A percentile compares a stretch with the other conserved stretches of the same genome.
Conservation (phyloP, 495 filamentous ascomycete species). For the Penicillium waksmanii region DNA sequence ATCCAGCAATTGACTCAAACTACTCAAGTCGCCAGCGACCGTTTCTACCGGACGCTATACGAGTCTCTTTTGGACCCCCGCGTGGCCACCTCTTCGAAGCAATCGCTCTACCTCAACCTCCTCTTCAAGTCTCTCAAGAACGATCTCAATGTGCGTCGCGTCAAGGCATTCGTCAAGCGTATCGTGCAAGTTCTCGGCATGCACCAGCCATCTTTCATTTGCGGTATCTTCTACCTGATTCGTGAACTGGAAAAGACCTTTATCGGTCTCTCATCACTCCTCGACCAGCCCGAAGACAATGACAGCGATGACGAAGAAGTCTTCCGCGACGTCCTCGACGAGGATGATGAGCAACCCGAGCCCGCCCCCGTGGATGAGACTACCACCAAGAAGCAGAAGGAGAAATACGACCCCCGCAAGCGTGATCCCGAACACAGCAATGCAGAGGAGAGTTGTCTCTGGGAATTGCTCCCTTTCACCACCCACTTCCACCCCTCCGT, state of each 20-base stretch:
- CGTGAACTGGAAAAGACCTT: slow-evolving; percentile 78
- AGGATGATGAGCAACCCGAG: slow-evolving; percentile 43
- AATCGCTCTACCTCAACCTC: slow-evolving; percentile 91
- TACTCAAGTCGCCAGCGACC: slow-evolving; percentile 77
- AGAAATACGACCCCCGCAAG: slow-evolving; percentile 82
- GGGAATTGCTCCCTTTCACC: slow-evolving; percentile 83
- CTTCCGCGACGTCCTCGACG: slow-evolving; percentile 70
- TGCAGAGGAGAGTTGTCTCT: slow-evolving; percentile 86
- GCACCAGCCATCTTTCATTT: slow-evolving; percentile 91
- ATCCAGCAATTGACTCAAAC: slow-evolving; percentile 88
- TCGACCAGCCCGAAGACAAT: slow-evolving; percentile 72
- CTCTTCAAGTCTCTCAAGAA: slow-evolving; percentile 84
- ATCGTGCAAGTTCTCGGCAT: slow-evolving; percentile 82
- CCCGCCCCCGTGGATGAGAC: slow-evolving; percentile 22
- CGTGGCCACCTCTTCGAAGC: slow-evolving; percentile 87
- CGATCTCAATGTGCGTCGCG: slow-evolving; percentile 81
- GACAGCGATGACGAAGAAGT: slow-evolving; percentile 72
- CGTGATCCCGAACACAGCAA: slow-evolving; percentile 89
- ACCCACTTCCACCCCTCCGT: slow-evolving; percentile 93
- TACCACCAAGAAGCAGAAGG: slow-evolving; percentile 32
- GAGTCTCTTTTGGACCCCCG: slow-evolving; percentile 92
- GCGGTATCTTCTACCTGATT: slow-evolving; percentile 84
- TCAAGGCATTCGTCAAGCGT: slow-evolving; percentile 94
- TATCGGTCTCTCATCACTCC: slow-evolving; percentile 70
- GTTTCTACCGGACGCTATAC: slow-evolving; percentile 94